Evolutionary conservation across 106 monocot species (phyloP), one percentile per base, ranked within the genome.

Genomic region (Apostasia shenzhenica): DNA sequence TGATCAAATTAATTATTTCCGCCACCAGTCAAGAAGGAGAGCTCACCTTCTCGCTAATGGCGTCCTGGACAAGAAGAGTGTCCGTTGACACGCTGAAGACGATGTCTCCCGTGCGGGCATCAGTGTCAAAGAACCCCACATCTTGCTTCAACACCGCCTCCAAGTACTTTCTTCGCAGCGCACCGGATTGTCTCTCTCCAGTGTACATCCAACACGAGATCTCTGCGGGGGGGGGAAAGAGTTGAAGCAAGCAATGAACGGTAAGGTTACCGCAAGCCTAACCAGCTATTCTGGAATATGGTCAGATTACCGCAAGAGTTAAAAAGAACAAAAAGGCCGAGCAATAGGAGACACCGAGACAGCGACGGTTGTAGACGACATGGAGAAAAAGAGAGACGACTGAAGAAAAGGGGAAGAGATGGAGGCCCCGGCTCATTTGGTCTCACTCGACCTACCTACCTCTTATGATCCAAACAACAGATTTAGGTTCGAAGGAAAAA

Each of bases 121-220:
- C 97, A 14, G 97, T 99, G 78, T 99, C 97, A 73, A 99, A 99
- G 82, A 92, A 99, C 8, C 97, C 97, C 3, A 99, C 97, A 74
- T 99, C 97, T 71, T 99, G 97, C 58, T 66, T 72, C 55, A 99
- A 78, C 45, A 99, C 97, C 8, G 97, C 86, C 67, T 99, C 97
- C 62, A 99, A 61, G 67, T 92, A 99, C 58, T 71, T 63, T 77
- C 79, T 80, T 64, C 97, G 70, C n/a, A 99, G 80, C 38, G 85
- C 66, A 67, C 89, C 82, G 65, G 83, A 87, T 79, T 99, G 97
- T 79, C 97, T 77, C 83, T 99, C 97, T 3, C 97, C 97, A 26
- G 92, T 92, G 79, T 92, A 87, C 97, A 92, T 99, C 97, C 97
- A 99, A 70, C 97, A 99, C 45, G 92, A 79, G 39, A 99, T 99